Conservation (phyloP, 208 protist species). For the Leishmania guyanensis region DNA sequence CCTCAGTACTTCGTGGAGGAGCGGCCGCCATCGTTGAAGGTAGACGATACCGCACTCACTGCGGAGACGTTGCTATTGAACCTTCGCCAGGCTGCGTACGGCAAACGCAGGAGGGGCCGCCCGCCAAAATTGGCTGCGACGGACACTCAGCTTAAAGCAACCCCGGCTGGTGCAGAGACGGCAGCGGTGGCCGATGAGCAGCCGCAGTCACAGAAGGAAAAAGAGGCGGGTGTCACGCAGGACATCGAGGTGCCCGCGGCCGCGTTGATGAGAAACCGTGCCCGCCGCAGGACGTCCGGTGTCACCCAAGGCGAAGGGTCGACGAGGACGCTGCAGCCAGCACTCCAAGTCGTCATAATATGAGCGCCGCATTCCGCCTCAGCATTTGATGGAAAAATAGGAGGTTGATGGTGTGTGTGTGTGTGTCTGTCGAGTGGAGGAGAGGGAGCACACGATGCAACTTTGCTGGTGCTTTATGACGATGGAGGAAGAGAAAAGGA, state of each 20-base stretch:
- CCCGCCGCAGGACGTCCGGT: background rate
- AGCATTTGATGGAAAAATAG: background rate
- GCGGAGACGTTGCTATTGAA: constrained; percentile 6
- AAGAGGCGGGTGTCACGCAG: background rate
- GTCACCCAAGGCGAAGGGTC: background rate
- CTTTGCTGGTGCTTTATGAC: background rate
- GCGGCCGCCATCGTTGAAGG: constrained; percentile 6
- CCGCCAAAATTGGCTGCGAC: background rate
- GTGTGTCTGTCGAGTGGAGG: background rate
- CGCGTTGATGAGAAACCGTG: background rate
- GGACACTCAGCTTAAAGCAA: background rate
- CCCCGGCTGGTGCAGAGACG: background rate
- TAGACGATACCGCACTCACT: constrained; percentile 3
- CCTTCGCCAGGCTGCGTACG: background rate
- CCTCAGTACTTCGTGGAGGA: constrained; percentile 19
- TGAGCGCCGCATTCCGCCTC: background rate
- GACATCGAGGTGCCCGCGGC: background rate
- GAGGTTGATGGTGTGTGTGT: background rate
- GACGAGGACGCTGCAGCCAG: background rate
- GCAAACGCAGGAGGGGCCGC: background rate
- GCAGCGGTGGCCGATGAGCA: background rate
- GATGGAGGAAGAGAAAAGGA: background rate
- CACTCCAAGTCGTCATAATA: constrained; percentile 22
- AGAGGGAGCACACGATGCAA: background rate
- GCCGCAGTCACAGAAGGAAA: background rate